Evolutionary conservation across 768 basidiomycete genomes (phyloP).

Genomic region (Coprinopsis marcescibilis): DNA sequence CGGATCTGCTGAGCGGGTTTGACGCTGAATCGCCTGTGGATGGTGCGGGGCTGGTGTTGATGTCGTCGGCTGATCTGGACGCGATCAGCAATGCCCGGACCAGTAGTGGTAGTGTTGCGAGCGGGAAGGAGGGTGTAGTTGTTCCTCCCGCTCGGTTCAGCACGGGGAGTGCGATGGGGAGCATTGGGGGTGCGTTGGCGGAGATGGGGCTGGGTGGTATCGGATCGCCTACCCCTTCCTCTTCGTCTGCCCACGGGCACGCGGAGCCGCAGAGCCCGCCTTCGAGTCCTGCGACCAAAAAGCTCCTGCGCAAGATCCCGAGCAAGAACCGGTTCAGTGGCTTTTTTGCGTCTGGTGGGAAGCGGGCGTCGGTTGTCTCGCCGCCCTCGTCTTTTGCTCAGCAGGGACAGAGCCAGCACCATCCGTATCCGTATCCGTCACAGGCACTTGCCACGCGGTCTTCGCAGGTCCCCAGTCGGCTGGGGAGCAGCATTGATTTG

Average conservation of each 20-base stretch:
- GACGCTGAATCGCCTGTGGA: constrained; percentile 18
- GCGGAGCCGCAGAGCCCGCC: neutral
- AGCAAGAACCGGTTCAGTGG: constrained; percentile 5
- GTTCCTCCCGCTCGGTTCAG: no score
- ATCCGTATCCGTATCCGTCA: neutral
- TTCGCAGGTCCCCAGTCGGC: constrained; percentile 3
- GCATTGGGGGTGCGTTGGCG: no score
- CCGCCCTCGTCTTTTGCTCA: no score
- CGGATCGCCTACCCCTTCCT: neutral
- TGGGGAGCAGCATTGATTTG: constrained; percentile 2
- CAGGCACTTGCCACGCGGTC: neutral
- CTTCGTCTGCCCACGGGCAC: neutral
- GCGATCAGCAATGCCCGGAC: neutral
- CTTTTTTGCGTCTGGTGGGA: no score
- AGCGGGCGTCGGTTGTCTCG: no score
- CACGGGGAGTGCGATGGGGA: no score
- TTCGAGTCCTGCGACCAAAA: neutral
- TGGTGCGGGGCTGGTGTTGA: neutral
- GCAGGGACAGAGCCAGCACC: neutral
- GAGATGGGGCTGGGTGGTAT: no score
- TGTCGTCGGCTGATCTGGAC: neutral
- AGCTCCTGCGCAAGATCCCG: neutral
- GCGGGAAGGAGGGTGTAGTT: no score
- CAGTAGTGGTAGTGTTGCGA: no score
- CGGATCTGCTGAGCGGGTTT: constrained; percentile 37